Conservation (phyloP, 768 basidiomycete genomes). For the Austroboletus eburneus region DNA sequence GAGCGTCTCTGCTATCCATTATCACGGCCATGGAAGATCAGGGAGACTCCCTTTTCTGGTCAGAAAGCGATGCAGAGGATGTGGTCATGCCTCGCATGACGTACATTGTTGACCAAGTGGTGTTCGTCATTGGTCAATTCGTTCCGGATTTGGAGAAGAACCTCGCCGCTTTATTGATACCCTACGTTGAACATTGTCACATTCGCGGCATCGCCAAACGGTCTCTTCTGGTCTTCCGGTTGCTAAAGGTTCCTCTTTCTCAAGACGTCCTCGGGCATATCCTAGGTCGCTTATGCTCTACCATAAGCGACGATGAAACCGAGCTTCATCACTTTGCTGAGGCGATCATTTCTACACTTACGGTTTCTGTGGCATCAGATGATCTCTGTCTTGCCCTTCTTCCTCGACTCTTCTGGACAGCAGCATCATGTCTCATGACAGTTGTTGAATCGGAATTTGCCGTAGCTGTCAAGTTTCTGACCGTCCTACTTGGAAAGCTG, state of each 20-base stretch:
- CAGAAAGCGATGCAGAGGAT: constrained; percentile 56
- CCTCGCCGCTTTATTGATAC: constrained; percentile 77
- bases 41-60: constrained; percentile 60
- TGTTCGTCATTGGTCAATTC: constrained; percentile 65
- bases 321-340: constrained; percentile 80
- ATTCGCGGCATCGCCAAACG: constrained; percentile 83
- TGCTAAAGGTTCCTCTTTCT: constrained; percentile 67
- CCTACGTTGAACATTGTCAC: constrained; percentile 85
- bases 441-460: constrained; percentile 78
- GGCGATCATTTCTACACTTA: constrained; percentile 77
- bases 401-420: constrained; percentile 87
- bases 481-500: constrained; percentile 59
- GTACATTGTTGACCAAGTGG: constrained; percentile 58
- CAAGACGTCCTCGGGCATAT: constrained; percentile 72
- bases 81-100: constrained; percentile 66
- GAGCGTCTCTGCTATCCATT: constrained; percentile 45
- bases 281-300: constrained; percentile 79
- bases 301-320: constrained; percentile 69
- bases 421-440: constrained; percentile 76
- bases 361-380: constrained; percentile 50
- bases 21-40: constrained; percentile 57
- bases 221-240: constrained; percentile 86
- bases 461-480: constrained; percentile 61
- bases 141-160: constrained; percentile 63
- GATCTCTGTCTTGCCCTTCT: constrained; percentile 59